Percentiles rank a stretch among this genome's conserved stretches.
These are phyloP conservation scores for Calonectria henricotiae DNA, from an alignment of 2,329 filamentous ascomycete species.

Conservation along the genomic window DNA sequence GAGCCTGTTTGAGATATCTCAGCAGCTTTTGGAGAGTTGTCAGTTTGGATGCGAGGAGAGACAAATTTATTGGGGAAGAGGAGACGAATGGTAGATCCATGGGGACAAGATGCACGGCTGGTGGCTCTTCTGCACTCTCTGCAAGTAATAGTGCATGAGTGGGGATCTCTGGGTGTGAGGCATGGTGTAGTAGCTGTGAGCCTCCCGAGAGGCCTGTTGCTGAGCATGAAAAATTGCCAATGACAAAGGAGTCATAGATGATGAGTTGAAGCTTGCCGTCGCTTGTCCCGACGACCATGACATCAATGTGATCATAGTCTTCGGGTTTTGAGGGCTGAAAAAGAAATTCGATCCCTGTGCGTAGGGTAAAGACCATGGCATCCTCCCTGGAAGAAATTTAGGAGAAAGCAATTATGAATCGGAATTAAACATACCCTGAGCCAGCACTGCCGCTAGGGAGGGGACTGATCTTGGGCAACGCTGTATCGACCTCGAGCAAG, in stretches of 20 bases:
- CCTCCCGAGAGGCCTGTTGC: conserved; percentile 51
- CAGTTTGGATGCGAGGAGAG: conserved; percentile 87
- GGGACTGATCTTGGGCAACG: conserved; percentile 83
- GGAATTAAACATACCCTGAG: conserved; percentile 66
- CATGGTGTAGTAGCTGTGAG: conserved; percentile 70
- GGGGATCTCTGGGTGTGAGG: conserved; percentile 81
- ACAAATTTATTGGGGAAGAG: conserved; percentile 84
- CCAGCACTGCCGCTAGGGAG: conserved; percentile 76
- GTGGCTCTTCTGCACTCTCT: conserved; percentile 55
- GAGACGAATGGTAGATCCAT: conserved; percentile 89
- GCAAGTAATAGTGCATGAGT: conserved; percentile 81
- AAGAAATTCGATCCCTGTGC: conserved; percentile 79
- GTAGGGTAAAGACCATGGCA: conserved; percentile 78
- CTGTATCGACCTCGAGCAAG: conserved; percentile 82
- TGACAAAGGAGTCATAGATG: conserved; percentile 89
- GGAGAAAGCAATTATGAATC: background rate
- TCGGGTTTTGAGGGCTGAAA: conserved; percentile 76
- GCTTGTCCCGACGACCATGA: conserved; percentile 82
- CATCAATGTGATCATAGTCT: conserved; percentile 82
- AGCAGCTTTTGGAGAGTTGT: conserved; percentile 90
- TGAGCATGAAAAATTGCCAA: conserved; percentile 76
- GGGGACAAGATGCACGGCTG: conserved; percentile 74
- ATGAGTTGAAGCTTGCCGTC: conserved; percentile 83
- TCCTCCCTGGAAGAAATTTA: conserved; percentile 61
- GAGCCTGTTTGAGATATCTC: conserved; percentile 86